These are phyloP conservation scores for Suillus subalutaceus DNA, from an alignment of 768 basidiomycete species.

Conservation along the genomic window DNA sequence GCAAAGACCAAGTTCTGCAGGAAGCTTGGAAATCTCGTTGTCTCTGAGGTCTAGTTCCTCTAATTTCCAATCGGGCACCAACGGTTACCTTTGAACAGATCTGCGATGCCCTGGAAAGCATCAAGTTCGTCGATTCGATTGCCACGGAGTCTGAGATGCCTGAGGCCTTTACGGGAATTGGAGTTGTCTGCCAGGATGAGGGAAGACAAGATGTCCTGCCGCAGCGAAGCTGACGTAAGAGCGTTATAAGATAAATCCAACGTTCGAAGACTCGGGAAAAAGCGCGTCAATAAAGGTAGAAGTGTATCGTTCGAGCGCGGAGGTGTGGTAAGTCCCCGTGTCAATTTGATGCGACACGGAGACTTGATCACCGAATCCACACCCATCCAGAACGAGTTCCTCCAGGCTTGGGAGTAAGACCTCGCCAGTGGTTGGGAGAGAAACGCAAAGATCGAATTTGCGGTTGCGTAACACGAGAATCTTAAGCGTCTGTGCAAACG, in stretches of 20 bases:
- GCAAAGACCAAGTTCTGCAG: slow-evolving; percentile 68
- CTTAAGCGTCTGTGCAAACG: slow-evolving; percentile 61
- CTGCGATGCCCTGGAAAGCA: slow-evolving; percentile 64
- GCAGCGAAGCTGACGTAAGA: slow-evolving; percentile 57
- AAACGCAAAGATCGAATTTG: slow-evolving; percentile 66
- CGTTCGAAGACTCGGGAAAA: slow-evolving; percentile 72
- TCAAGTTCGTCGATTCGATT: slow-evolving; percentile 65
- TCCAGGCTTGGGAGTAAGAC: slow-evolving; percentile 66
- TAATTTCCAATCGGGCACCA: slow-evolving; percentile 68
- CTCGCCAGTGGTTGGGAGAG: slow-evolving; percentile 46
- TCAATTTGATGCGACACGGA: slow-evolving; percentile 43
- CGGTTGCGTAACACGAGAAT: slow-evolving; percentile 64
- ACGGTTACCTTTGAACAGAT: slow-evolving; percentile 65
- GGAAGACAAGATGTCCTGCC: slow-evolving; percentile 46
- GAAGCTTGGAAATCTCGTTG: slow-evolving; percentile 74
- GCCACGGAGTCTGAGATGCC: slow-evolving; percentile 67
- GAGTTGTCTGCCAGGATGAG: slow-evolving; percentile 50
- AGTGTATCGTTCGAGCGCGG: slow-evolving; percentile 55
- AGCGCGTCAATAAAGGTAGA: slow-evolving; percentile 57
- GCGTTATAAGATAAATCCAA: slow-evolving; percentile 79
- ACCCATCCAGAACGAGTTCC: slow-evolving; percentile 75
- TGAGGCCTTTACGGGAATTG: slow-evolving; percentile 34
- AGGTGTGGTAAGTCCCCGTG: slow-evolving; percentile 35
- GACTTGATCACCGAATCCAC: slow-evolving; percentile 65
- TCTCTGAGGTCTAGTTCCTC: slow-evolving; percentile 85